Conservation (phyloP, 345 rosid genomes). For the Lepidium africanum region DNA sequence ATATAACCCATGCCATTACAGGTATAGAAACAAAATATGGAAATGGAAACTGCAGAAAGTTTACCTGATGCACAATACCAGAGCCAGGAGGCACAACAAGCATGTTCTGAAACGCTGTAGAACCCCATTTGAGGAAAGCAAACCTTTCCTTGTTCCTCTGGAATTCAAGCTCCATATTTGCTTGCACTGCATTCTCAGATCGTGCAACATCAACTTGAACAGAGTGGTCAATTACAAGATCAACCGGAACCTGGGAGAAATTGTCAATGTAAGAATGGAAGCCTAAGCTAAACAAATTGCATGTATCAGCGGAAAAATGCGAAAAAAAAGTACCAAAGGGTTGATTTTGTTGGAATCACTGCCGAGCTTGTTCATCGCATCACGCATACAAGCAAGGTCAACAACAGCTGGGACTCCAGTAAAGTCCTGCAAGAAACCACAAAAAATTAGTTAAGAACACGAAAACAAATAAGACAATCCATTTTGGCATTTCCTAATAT, state of each 20-base stretch:
- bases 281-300: not conserved
- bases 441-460: slow-evolving; percentile 40
- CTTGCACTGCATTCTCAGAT: slow-evolving; percentile 94
- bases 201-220: slow-evolving; percentile 97
- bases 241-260: slow-evolving; percentile 59
- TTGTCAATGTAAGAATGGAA: not conserved
- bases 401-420: slow-evolving; percentile 99
- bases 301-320: not conserved
- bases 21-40: not conserved
- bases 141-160: slow-evolving; percentile 94
- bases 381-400: slow-evolving; percentile 99
- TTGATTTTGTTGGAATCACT: slow-evolving; percentile 82
- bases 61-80: slow-evolving; percentile 99
- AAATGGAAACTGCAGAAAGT: not conserved
- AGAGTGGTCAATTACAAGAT: slow-evolving; percentile 96
- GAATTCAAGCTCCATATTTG: slow-evolving; percentile 94
- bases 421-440: slow-evolving; percentile 62
- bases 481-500: not conserved
- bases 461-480: not conserved
- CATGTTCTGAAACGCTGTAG: slow-evolving; percentile 85
- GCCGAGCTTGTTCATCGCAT: slow-evolving; percentile 90
- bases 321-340: slow-evolving; percentile 19
- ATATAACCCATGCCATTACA: not conserved
- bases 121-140: slow-evolving; percentile 98
- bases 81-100: slow-evolving; percentile 99